Percentiles rank a stretch among this genome's conserved stretches.
These are phyloP conservation scores for Apiotrichum brassicae DNA, from an alignment of 1,284 basidiomycete species.

Conservation along the genomic window DNA sequence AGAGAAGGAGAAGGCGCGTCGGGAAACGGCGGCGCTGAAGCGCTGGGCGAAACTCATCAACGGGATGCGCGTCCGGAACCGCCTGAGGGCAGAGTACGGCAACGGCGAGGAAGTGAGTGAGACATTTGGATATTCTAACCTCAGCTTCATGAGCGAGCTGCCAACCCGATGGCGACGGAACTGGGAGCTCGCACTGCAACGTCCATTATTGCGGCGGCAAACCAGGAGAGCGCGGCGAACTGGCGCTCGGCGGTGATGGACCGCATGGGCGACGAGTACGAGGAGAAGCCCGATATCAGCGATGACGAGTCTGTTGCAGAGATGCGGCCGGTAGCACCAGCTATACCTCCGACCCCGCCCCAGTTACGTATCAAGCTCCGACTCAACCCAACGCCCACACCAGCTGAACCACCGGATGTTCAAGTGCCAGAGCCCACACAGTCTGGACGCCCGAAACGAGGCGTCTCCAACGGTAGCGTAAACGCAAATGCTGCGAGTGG, in stretches of 20 bases:
- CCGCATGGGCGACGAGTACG: slow-evolving; percentile 4
- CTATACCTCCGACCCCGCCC: too few relatives aligned
- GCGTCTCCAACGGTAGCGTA: too few relatives aligned
- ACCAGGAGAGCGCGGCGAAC: slow-evolving; percentile 14
- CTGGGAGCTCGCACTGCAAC: slow-evolving; percentile 15
- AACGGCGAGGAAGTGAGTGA: slow-evolving; percentile 38
- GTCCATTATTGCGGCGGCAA: slow-evolving; percentile 26
- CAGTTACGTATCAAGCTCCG: background rate
- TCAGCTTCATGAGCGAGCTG: slow-evolving; percentile 29
- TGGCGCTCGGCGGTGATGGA: slow-evolving; percentile 18
- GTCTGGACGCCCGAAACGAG: slow-evolving; percentile 3
- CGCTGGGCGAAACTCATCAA: slow-evolving; percentile 84
- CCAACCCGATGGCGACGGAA: slow-evolving; percentile 30
- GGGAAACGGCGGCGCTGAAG: slow-evolving; percentile 73
- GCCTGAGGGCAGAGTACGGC: slow-evolving; percentile 75
- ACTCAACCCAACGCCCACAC: background rate
- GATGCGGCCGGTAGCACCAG: background rate
- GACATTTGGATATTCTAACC: background rate
- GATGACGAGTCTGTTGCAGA: slow-evolving; percentile 1
- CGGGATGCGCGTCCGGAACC: slow-evolving; percentile 74
- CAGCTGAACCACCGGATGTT: too few relatives aligned
- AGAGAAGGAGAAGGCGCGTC: slow-evolving; percentile 68
- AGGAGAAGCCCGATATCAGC: background rate
- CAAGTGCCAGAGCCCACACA: too few relatives aligned
- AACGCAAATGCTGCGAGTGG: too few relatives aligned